These are phyloP conservation scores for Fistulifera solaris DNA, from an alignment of 108 stramenopile genomes.

Conservation along the genomic window DNA sequence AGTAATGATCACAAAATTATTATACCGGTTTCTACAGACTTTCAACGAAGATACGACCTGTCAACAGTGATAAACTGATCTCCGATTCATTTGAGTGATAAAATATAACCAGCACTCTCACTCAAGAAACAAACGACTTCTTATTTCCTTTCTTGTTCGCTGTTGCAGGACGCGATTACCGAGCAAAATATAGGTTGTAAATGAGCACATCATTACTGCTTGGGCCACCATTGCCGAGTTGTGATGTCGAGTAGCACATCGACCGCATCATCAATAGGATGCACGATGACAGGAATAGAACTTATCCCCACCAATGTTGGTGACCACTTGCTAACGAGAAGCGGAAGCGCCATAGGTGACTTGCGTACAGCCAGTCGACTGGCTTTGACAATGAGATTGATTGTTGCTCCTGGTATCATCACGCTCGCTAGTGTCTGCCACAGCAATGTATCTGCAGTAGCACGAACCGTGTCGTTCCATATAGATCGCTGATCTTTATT, in stretches of 20 bases:
- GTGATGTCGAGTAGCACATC: constrained; percentile 56
- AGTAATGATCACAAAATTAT: too few species aligned
- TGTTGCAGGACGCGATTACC: too few species aligned
- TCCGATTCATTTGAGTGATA: too few species aligned
- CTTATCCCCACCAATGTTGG: constrained; percentile 58
- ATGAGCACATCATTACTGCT: too few species aligned
- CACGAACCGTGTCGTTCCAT: constrained; percentile 8
- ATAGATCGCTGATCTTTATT: neutral
- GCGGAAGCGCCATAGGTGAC: constrained; percentile 38
- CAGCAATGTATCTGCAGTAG: constrained; percentile 53
- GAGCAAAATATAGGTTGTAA: too few species aligned
- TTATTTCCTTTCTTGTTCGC: too few species aligned
- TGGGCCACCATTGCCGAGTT: constrained; percentile 29
- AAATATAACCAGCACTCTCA: too few species aligned
- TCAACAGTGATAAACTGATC: too few species aligned
- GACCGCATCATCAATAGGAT: constrained; percentile 63
- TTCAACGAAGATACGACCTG: too few species aligned
- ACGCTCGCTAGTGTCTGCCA: constrained; percentile 67
- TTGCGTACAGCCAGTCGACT: constrained; percentile 46
- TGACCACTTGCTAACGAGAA: constrained; percentile 42
- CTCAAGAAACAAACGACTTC: too few species aligned
- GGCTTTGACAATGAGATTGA: constrained; percentile 64
- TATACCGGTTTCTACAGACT: too few species aligned
- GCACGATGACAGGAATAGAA: constrained; percentile 62
- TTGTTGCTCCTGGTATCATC: constrained; percentile 60